Base-by-base conservation (phyloP, 352 stramenopile species). In the Pythium periplocum region DNA sequence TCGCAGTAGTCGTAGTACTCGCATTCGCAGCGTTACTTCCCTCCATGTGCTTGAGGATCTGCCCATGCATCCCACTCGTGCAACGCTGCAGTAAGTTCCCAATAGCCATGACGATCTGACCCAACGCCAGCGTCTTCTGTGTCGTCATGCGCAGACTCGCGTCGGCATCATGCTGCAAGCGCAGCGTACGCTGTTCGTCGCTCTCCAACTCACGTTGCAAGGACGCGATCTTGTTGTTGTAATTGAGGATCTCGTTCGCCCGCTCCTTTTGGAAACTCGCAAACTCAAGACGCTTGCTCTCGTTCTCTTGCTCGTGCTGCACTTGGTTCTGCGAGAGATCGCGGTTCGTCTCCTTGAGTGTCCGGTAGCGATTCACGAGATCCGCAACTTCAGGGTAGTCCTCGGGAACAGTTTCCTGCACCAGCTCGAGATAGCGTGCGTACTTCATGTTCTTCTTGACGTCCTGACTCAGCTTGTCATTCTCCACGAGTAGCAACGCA, bases 371-470 rank as follows among this genome's bases (percentile, higher is more conserved):
- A 45, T 97, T 97, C 44, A 97, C 74, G 2, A 98, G 60, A 63
- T 97, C 91, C 3, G 78, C 80, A 7, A 97, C 83, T 61, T 98
- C 92, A 0, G 89, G 86, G 61, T 96, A 98, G 56, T 97, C 90
- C 53, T 98, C 90, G 0, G 87, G 83, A 6, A 93, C 75, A 4
- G 77, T 76, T 55, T 96, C 86, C 58, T 97, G 87, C 5, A 98
- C 92, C 2, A 90, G 64, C 56, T 96, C 82, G 7, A 96, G 59
- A 56, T 95, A 97, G 9, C 78, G 63, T 37, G 85, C 83, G 71
- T 96, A 97, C 65, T 95, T 96, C 51, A 89, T 62, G 43, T 91
- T 92, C 57, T 76, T 82, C 30, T 78, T 76, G 35, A 93, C 83
- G 17, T 91, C 67, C 33, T 76, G 66, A 4, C 66, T 59, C 1